phyloP scores from a whole-genome alignment of 805 yeast species.

The Candida caryicola region DNA sequence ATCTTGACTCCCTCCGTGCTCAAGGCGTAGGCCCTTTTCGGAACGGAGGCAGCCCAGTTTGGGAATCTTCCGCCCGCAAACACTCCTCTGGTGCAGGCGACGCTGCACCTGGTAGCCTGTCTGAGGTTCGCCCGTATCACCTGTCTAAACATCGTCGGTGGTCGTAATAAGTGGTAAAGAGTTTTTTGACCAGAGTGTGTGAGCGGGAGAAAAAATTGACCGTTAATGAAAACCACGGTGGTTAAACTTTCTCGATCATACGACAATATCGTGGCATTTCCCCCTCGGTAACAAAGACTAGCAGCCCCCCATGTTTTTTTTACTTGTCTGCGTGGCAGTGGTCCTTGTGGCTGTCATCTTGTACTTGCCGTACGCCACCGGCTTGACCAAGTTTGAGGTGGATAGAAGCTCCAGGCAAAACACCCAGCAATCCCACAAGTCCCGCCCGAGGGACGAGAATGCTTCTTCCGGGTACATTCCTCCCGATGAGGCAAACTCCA shows the following conservation, averaged over 20 bases:
- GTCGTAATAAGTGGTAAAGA: too few species aligned
- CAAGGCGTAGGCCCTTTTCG: constrained; percentile 15
- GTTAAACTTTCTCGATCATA: background rate
- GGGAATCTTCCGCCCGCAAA: too few species aligned
- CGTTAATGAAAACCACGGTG: background rate
- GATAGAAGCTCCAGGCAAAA: constrained; percentile 16
- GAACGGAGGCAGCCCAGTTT: too few species aligned
- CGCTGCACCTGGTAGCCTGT: too few species aligned
- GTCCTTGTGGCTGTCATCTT: constrained; percentile 40
- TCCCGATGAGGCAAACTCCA: constrained; percentile 31
- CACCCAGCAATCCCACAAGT: constrained; percentile 7
- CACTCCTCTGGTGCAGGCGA: too few species aligned
- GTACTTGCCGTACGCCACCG: constrained; percentile 49
- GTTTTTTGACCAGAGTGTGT: too few species aligned
- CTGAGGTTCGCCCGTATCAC: too few species aligned
- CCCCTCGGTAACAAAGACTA: too few species aligned
- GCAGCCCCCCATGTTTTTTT: constrained; percentile 35
- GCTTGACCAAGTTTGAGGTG: constrained; percentile 44
- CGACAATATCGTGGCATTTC: background rate
- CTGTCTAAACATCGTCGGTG: too few species aligned
- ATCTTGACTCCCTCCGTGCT: constrained; percentile 54
- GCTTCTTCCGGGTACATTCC: constrained; percentile 36
- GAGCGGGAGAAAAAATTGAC: background rate
- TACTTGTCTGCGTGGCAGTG: constrained; percentile 39
- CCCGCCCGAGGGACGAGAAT: background rate